Conservation (phyloP, 768 basidiomycete genomes). For the Roridomyces roridus region DNA sequence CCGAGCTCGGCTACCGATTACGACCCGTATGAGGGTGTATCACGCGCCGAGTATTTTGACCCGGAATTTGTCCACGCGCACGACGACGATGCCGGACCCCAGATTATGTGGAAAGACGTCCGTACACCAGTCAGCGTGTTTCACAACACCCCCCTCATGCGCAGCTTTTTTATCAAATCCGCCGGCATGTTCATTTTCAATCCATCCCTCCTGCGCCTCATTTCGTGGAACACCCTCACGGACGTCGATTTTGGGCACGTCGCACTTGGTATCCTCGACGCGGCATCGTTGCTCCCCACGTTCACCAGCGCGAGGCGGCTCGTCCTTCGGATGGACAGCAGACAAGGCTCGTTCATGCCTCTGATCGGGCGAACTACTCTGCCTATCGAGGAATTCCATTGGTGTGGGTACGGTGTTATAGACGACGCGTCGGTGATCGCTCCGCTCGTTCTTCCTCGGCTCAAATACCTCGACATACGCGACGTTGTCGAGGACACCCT, state of each 20-base stretch:
- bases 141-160: not conserved
- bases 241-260: not conserved
- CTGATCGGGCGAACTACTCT: not conserved
- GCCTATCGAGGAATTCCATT: not conserved
- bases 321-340: not conserved
- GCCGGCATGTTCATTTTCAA: not conserved
- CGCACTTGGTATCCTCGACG: not conserved
- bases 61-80: too few relatives aligned
- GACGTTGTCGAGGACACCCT: not conserved
- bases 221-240: conserved; percentile 1
- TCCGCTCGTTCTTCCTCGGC: conserved; percentile 1
- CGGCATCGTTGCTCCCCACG: not conserved
- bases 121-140: not conserved
- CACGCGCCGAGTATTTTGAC: conserved; percentile 6
- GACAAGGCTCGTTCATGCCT: not conserved
- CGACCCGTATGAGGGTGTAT: not conserved
- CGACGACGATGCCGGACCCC: too few relatives aligned
- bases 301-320: not conserved
- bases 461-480: not conserved
- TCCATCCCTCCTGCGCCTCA: not conserved
- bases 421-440: not conserved
- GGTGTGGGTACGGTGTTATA: not conserved
- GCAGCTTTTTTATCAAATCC: not conserved
- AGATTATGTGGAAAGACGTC: too few relatives aligned
- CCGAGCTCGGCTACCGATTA: too few relatives aligned